Evolutionary conservation across 805 yeast species (phyloP), one percentile per base, ranked within the genome.

Genomic region (Hanseniaspora osmophila): DNA sequence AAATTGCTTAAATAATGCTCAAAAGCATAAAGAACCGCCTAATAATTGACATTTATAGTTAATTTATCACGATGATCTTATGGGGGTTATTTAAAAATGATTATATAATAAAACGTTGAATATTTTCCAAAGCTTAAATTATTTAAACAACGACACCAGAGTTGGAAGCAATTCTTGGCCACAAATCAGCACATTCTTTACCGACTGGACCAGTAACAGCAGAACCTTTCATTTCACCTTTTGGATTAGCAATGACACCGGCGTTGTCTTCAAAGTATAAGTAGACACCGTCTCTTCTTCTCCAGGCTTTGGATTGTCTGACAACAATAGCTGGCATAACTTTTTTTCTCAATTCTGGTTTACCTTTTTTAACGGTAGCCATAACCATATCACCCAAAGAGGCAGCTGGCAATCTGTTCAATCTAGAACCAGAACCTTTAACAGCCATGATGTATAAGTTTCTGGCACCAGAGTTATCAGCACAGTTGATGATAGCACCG

Each of bases 161-260:
- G 90, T 86, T 86, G 62, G 96, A 87, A 68, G 99, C 97, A 78
- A 92, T 92, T 80, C 98, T 86, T 73, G 99, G 99, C 99, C 99
- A 92, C 73, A 92, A 84, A 71, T 92, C 99, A 71, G 99, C 98
- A 80, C 98, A 94, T 80, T 92, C 99, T 78, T 92, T 92, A 73
- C 96, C 97, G 69, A 92, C 99, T 67, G 99, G 99, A 74, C 99
- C 99, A 68, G 99, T 94, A 72, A 92, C 92, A 67, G 98, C 99
- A 61, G 98, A 94, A 76, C 99, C 99, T 81, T 92, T 92, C 98
- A 94, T 92, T 77, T 92, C 99, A 80, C 99, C 99, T 92, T 92
- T 92, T 70, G 99, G 98, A 78, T 92, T 92, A 71, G 92, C 98
- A 69, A 92, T 92, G 73, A 94, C 99, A 82, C 98, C 98, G 59